Evolutionary conservation across 2,329 filamentous ascomycete genomes (phyloP), one percentile per base, ranked within the genome.

Genomic region (Cercospora brassicicola): DNA sequence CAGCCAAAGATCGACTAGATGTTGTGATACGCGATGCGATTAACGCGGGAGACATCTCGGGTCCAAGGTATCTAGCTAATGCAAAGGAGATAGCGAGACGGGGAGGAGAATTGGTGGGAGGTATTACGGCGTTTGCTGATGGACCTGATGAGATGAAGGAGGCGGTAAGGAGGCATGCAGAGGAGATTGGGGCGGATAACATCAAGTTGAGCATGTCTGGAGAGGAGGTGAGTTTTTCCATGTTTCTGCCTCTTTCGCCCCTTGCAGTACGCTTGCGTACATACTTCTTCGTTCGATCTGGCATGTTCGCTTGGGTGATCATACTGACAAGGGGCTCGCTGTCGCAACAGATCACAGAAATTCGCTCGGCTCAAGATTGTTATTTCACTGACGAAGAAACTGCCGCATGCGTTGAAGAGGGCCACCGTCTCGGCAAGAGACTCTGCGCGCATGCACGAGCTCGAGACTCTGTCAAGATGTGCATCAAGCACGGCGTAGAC

Each of bases 31-130:
- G 83, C 31, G 79, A 85, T 70, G 82, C 81, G 0, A 85, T 86
- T 69, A 85, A 85, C 36, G 78, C 78, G 1, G 84, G 83, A 0
- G 76, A 81, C 62, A 80, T 85, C 5, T 82, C 83, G 1, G 84
- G 83, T 0, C 84, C 83, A 2, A 76, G 83, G 15, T 83, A 79
- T 63, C 77, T 85, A n/a, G 82, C 83, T 1, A 86, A 85, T 70
- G 82, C 80, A 0, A 80, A 82, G 67, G 84, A 86, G 71, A 84
- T 86, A 63, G 81, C 82, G 2, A 73, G 77, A 5, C 75, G 75
- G 18, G 81, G 81, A 64, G 84, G 83, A 0, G 83, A 83, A 11
- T 74, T 85, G 0, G 79, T 83, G 4, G 71, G 77, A 2, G 78
- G 78, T 3, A 82, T 82, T 36, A 81, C 80, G n/a, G 79, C 79